These are phyloP conservation scores for Ascochyta pisi DNA, from an alignment of 2,329 filamentous ascomycete genomes.

Conservation along the genomic window DNA sequence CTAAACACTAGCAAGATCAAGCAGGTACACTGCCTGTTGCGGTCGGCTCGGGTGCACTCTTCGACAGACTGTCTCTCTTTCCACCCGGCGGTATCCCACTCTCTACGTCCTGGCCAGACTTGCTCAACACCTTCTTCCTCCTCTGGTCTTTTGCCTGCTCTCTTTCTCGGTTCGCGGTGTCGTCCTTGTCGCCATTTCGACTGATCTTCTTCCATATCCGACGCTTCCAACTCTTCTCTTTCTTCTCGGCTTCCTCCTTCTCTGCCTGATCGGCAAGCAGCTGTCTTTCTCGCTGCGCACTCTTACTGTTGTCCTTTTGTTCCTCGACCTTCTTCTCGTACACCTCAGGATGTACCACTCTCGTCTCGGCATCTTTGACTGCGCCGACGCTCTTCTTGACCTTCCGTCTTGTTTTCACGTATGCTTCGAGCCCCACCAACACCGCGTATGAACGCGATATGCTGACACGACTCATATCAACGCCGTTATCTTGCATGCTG, in stretches of 20 bases:
- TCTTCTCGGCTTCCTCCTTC: slow-evolving; percentile 55
- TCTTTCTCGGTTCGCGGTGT: slow-evolving; percentile 25
- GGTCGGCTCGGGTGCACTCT: slow-evolving; percentile 2
- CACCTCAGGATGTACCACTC: slow-evolving; percentile 67
- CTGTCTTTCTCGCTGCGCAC: slow-evolving; percentile 67
- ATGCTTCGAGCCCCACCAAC: slow-evolving; percentile 81
- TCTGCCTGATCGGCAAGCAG: slow-evolving; percentile 51
- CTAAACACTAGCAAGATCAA: neutral
- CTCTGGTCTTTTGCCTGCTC: slow-evolving; percentile 32
- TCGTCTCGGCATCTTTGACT: slow-evolving; percentile 62
- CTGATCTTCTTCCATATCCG: slow-evolving; percentile 41
- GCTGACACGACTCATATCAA: slow-evolving; percentile 79
- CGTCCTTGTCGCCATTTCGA: slow-evolving; percentile 23
- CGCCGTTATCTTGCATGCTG: slow-evolving; percentile 73
- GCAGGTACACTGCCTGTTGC: neutral
- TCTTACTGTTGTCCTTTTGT: slow-evolving; percentile 64
- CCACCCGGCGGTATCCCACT: slow-evolving; percentile 45
- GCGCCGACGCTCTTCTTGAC: slow-evolving; percentile 64
- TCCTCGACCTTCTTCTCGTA: slow-evolving; percentile 55
- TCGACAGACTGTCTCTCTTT: slow-evolving; percentile 28
- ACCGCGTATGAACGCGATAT: slow-evolving; percentile 84
- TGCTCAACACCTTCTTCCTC: slow-evolving; percentile 39
- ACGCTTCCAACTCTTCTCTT: slow-evolving; percentile 40
- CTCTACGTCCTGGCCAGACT: slow-evolving; percentile 45
- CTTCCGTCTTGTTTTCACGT: slow-evolving; percentile 71